phyloP scores from a whole-genome alignment of 768 basidiomycete species.

The Tulasnella sp. region DNA sequence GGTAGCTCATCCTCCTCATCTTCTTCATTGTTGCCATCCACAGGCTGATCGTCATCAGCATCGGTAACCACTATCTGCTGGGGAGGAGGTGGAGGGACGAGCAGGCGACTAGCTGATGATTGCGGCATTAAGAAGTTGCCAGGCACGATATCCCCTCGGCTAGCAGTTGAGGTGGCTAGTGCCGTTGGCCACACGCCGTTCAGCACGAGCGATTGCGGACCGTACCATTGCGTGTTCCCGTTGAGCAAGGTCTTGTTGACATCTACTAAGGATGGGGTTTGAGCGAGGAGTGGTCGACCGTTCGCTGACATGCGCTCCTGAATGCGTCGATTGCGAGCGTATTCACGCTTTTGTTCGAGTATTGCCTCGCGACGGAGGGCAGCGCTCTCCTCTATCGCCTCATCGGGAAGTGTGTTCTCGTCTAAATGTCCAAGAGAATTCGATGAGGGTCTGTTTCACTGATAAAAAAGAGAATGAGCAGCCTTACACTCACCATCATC shows the following conservation, averaged over 20 bases:
- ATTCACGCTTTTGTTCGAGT: conserved; percentile 5
- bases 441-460: neutral
- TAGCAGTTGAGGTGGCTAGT: neutral
- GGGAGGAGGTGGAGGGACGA: neutral
- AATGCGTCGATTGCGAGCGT: neutral
- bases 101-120: neutral
- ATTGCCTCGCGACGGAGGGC: neutral
- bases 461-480: too few relatives aligned
- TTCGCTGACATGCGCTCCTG: neutral
- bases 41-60: neutral
- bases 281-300: neutral
- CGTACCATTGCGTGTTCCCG: neutral
- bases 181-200: neutral
- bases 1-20: neutral
- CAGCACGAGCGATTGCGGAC: neutral
- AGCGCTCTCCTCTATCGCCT: neutral
- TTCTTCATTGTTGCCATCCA: neutral
- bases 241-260: neutral
- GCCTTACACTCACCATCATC: conserved; percentile 1
- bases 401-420: conserved; percentile 1
- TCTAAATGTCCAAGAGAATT: neutral
- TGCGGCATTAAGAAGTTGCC: neutral
- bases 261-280: neutral
- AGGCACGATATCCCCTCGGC: neutral
- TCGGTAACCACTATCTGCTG: neutral